Evolutionary conservation across 805 yeast genomes (phyloP), one percentile per base, ranked within the genome.

Genomic region (Barnettozyma sp.): DNA sequence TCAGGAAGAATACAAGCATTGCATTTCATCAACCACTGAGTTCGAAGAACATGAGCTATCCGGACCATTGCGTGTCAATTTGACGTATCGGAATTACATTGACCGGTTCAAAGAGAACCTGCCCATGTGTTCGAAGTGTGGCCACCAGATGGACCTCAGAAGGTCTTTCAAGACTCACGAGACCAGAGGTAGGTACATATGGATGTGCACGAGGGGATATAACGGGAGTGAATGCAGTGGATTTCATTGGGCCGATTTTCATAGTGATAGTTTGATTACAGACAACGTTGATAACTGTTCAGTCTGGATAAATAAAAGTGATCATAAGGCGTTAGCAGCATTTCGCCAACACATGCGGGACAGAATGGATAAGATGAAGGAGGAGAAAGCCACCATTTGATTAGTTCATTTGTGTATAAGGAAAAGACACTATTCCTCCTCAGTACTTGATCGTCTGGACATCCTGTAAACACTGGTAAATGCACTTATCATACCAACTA

Each of bases 1-100:
- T 42, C 94, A 83, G 52, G 94, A 83, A 44, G 73, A 71, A 34
- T 83, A 59, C 52, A 81, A 76, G 48, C 94, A 84, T 49, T 62
- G 76, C 40, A 73, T 83, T 0, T 71, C 72, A 5, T 62, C 76
- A 1, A 56, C 66, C 26, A 52, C 56, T 6, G 58, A 58, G 7
- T 55, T 75, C 3, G 60, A 65, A 13, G 44, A 59, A 0, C 79
- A 79, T 43, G 67, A 70, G 0, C 55, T 68, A 0, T 52, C 77
- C 1, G 80, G 78, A 0, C 45, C 66, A 1, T 41, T 63, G 5
- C 57, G 94, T 34, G 68, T 78, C 42, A 82, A 78, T 43, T 52
- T 83, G 26, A 84, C 94, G 0, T 81, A 71, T 49, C 56, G 94
- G 21, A 66, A 69, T 65, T 71, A 69, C 39, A 65, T 71, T 3